These are phyloP conservation scores for Aureobasidium pullulans DNA, from an alignment of 2,329 filamentous ascomycete genomes.

Conservation along the genomic window DNA sequence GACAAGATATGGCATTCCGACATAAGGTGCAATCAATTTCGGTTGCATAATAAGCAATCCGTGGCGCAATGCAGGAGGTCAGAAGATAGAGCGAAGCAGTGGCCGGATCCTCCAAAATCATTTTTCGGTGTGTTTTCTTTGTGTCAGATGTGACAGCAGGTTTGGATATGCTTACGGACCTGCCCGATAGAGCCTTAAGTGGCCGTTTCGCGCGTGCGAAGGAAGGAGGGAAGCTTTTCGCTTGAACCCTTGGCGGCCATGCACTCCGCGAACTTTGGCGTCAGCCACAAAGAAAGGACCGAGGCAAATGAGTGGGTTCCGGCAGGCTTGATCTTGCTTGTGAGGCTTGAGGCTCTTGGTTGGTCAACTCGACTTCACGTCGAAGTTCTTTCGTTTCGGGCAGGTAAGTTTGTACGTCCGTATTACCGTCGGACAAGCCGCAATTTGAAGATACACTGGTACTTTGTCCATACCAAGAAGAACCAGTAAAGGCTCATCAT, in stretches of 20 bases:
- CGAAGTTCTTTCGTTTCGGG: background rate
- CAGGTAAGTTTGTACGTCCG: background rate
- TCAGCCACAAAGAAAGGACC: background rate
- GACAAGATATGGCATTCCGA: background rate
- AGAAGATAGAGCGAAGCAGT: background rate
- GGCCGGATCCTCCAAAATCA: background rate
- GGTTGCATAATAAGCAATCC: background rate
- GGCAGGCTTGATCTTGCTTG: background rate
- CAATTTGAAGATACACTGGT: background rate
- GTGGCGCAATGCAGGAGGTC: slow-evolving; percentile 1
- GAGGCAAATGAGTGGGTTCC: background rate
- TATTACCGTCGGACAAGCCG: background rate
- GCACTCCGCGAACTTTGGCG: background rate
- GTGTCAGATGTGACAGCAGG: slow-evolving; percentile 2
- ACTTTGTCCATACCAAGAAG: background rate
- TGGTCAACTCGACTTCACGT: background rate
- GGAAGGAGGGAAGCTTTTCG: background rate
- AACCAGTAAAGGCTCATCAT: background rate
- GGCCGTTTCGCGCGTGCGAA: background rate
- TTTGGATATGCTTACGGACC: background rate
- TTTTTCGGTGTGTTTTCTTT: background rate
- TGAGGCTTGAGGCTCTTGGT: background rate
- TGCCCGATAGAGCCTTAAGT: background rate
- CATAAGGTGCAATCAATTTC: background rate
- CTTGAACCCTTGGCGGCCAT: background rate